These are phyloP conservation scores for Lactarius sp. DNA, from an alignment of 768 basidiomycete species.

Conservation along the genomic window DNA sequence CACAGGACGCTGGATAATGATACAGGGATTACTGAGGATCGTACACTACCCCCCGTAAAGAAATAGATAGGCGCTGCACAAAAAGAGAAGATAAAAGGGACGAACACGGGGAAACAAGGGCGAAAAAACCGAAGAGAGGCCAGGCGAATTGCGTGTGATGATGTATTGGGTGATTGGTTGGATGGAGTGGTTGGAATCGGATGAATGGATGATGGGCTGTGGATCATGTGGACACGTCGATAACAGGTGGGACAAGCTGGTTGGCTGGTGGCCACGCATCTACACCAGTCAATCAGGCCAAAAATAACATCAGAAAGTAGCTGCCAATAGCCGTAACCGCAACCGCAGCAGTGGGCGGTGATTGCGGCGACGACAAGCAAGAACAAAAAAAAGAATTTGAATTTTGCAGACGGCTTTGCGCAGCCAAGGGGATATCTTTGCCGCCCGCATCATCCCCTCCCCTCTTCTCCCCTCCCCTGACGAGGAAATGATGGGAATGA, in stretches of 20 bases:
- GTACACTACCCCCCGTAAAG: conserved; percentile 19
- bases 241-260: conserved; percentile 10
- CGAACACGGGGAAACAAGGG: background rate
- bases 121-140: background rate
- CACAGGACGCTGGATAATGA: conserved; percentile 22
- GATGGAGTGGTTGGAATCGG: conserved; percentile 1
- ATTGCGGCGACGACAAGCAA: background rate
- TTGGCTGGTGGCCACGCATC: conserved; percentile 16
- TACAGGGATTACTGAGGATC: conserved; percentile 22
- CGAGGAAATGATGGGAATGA: background rate
- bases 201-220: conserved; percentile 4
- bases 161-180: conserved; percentile 6
- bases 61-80: conserved; percentile 20
- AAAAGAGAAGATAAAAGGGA: background rate
- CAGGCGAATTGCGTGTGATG: background rate
- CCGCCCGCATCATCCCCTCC: conserved; percentile 9
- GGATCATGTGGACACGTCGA: conserved; percentile 1
- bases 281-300: conserved; percentile 11
- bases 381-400: background rate
- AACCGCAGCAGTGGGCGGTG: background rate
- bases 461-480: background rate
- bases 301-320: background rate
- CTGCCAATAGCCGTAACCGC: background rate
- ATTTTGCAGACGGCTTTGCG: conserved; percentile 19
- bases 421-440: conserved; percentile 17